A percentile compares a stretch with the other conserved stretches of the same genome.
Conservation (phyloP, 164 flowering plant species). For the Vitis riparia region DNA sequence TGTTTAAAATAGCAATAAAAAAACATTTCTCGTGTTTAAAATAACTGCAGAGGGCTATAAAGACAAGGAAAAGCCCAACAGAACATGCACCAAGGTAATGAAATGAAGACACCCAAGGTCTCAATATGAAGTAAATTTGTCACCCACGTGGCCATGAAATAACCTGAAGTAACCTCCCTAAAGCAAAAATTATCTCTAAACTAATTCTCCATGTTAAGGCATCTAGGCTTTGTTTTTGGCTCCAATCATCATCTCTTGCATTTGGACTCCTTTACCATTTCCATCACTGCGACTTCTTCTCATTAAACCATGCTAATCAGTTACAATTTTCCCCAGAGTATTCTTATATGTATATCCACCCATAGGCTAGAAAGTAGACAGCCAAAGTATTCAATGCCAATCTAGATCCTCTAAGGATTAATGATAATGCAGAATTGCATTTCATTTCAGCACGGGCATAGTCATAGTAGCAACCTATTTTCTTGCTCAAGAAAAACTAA, state of each 20-base stretch:
- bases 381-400: background rate
- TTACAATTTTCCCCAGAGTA: background rate
- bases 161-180: too few relatives aligned
- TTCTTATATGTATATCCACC: background rate
- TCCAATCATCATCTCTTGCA: background rate
- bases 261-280: background rate
- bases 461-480: background rate
- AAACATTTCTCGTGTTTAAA: too few relatives aligned
- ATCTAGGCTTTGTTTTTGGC: background rate
- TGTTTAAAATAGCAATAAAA: too few relatives aligned
- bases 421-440: background rate
- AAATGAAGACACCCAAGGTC: too few relatives aligned
- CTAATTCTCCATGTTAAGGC: too few relatives aligned
- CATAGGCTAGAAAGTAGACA: background rate
- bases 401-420: background rate
- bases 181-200: too few relatives aligned
- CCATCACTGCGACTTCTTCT: background rate
- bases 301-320: background rate
- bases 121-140: too few relatives aligned
- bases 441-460: background rate
- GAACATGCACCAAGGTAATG: too few relatives aligned
- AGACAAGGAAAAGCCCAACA: too few relatives aligned
- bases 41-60: too few relatives aligned
- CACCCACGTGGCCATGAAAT: too few relatives aligned
- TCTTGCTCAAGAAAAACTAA: background rate